phyloP scores from a whole-genome alignment of 2,329 filamentous ascomycete species.

The Aureobasidium uvarum region DNA sequence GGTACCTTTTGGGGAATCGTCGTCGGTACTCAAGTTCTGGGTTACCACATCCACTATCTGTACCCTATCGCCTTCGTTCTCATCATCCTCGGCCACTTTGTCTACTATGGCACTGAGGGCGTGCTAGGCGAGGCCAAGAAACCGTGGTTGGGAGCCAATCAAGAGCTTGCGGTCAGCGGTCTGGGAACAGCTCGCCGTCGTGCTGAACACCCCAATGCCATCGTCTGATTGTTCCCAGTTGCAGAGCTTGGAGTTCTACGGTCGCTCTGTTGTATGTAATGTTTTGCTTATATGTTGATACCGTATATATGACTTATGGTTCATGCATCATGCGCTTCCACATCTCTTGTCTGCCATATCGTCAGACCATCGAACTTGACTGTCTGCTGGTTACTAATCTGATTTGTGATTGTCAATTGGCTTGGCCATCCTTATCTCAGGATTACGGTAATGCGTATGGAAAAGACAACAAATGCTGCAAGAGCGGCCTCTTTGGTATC shows the following conservation, averaged over 20 bases:
- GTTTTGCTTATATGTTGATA: background rate
- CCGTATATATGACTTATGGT: background rate
- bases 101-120: constrained; percentile 84
- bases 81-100: constrained; percentile 79
- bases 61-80: constrained; percentile 95
- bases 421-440: no score
- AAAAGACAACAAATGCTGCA: no score
- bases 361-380: background rate
- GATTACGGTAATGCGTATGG: no score
- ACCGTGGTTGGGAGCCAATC: constrained; percentile 87
- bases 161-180: constrained; percentile 76
- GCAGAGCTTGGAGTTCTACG: background rate
- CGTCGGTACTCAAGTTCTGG: constrained; percentile 85
- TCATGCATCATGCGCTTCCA: background rate
- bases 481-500: no score
- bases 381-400: background rate
- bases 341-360: background rate
- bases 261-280: background rate
- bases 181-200: constrained; percentile 80
- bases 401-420: no score
- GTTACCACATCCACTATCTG: constrained; percentile 75
- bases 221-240: background rate
- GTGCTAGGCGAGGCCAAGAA: constrained; percentile 85
- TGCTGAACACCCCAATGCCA: constrained; percentile 34
- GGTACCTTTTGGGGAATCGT: constrained; percentile 97